phyloP scores from a whole-genome alignment of 2,329 filamentous ascomycete genomes.

The Boeremia exigua region DNA sequence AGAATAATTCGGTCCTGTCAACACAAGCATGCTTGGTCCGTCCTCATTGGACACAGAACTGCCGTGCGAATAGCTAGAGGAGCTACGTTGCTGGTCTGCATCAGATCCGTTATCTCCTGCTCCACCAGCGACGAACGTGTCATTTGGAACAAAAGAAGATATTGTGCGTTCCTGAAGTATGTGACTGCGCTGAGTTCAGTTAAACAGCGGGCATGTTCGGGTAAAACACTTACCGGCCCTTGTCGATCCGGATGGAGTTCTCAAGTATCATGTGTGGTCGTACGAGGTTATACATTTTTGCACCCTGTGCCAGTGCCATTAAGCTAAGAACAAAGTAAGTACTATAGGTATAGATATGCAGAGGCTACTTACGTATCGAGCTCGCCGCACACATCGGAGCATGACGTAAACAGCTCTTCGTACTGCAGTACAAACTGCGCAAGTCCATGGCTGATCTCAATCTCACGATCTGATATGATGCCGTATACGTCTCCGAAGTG shows the following conservation, averaged over 20 bases:
- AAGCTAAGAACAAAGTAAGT: conserved; percentile 58
- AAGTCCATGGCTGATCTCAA: conserved; percentile 83
- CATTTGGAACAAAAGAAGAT: conserved; percentile 81
- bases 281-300: conserved; percentile 73
- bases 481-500: conserved; percentile 85
- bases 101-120: conserved; percentile 21
- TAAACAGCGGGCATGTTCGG: neutral
- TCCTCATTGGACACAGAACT: conserved; percentile 12
- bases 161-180: conserved; percentile 85
- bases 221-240: conserved; percentile 65
- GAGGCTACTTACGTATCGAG: conserved; percentile 66
- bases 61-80: neutral
- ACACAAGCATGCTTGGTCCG: conserved; percentile 71
- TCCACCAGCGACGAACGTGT: conserved; percentile 73
- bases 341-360: neutral
- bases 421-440: conserved; percentile 73
- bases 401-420: conserved; percentile 67
- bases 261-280: conserved; percentile 72
- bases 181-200: conserved; percentile 58
- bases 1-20: conserved; percentile 95
- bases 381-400: conserved; percentile 84
- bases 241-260: conserved; percentile 75
- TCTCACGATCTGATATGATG: conserved; percentile 87
- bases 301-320: conserved; percentile 79
- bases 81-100: neutral